These are phyloP conservation scores for Carex kokanica DNA, from an alignment of 176 grass and related monocot genomes.

Conservation along the genomic window DNA sequence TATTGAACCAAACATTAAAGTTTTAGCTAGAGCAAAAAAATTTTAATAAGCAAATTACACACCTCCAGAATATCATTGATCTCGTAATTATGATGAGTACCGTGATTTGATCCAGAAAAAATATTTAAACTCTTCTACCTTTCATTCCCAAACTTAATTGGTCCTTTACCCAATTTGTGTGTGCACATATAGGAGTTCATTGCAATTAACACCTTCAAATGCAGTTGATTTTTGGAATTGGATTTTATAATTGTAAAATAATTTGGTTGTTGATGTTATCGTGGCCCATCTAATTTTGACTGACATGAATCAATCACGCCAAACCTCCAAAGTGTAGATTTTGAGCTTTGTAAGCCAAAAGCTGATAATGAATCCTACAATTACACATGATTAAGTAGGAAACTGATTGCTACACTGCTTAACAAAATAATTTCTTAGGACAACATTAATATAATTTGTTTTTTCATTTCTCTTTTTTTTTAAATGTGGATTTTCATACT, in stretches of 20 bases:
- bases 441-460: not conserved
- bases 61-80: not conserved
- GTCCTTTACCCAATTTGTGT: not conserved
- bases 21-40: not conserved
- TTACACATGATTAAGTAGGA: conserved; percentile 3
- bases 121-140: not conserved
- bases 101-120: not conserved
- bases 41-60: not conserved
- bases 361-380: conserved; percentile 2
- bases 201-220: conserved; percentile 7
- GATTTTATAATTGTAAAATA: conserved; percentile 2
- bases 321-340: not conserved
- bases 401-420: not conserved
- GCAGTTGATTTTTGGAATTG: not conserved
- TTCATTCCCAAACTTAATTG: not conserved
- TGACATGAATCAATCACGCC: not conserved
- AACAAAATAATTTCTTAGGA: not conserved
- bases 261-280: not conserved
- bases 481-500: not conserved
- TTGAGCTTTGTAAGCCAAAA: not conserved
- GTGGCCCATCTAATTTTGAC: not conserved
- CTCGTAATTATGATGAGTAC: not conserved
- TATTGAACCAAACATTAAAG: conserved; percentile 28
- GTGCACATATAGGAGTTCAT: not conserved
- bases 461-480: not conserved